Percentiles rank a stretch among this genome's conserved stretches.
These are phyloP conservation scores for Schrenkiella parvula DNA, from an alignment of 345 rosid species.

Conservation along the genomic window DNA sequence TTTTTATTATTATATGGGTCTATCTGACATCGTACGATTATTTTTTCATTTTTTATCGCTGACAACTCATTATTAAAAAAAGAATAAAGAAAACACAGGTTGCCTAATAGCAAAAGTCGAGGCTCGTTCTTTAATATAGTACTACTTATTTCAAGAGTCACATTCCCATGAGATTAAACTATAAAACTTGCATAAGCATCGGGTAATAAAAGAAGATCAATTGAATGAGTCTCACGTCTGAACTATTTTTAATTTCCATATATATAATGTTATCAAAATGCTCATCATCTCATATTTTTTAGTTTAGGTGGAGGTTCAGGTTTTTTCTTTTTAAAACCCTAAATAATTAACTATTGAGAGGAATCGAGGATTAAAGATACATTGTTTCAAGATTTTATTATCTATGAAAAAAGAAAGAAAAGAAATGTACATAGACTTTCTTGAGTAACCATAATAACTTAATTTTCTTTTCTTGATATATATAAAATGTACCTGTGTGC, in stretches of 20 bases:
- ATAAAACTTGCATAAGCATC: neutral
- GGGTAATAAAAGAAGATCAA: neutral
- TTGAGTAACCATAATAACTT: neutral
- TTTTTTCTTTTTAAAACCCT: neutral
- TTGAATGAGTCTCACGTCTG: slow-evolving; percentile 16
- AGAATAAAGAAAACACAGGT: neutral
- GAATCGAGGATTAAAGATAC: neutral
- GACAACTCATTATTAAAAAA: neutral
- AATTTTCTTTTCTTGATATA: neutral
- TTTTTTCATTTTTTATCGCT: neutral
- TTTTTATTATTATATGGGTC: slow-evolving; percentile 16
- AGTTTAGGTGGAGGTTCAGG: neutral
- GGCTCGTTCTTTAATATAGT: neutral
- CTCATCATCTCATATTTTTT: slow-evolving; percentile 1
- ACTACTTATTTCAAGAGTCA: neutral
- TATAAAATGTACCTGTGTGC: neutral
- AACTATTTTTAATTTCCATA: neutral
- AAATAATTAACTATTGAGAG: neutral
- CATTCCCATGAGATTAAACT: slow-evolving; percentile 14
- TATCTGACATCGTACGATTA: slow-evolving; percentile 25
- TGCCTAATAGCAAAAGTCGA: slow-evolving; percentile 14
- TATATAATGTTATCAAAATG: slow-evolving; percentile 16
- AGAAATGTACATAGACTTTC: neutral
- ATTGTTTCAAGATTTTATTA: neutral
- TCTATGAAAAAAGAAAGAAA: neutral